These are phyloP conservation scores for Amaranthus palmeri DNA, from an alignment of 148 eudicot species.

Conservation along the genomic window DNA sequence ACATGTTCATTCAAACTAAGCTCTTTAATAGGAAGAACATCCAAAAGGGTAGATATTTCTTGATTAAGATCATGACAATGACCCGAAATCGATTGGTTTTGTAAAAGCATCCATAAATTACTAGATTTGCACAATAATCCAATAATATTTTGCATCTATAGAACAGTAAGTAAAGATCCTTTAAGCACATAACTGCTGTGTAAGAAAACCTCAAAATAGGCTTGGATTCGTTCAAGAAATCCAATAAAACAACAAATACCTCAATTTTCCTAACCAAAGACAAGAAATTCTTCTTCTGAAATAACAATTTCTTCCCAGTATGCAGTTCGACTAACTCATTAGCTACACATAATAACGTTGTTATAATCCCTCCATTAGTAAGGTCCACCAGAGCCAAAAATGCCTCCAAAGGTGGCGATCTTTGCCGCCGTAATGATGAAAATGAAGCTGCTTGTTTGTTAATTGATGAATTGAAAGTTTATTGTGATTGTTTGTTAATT, in stretches of 20 bases:
- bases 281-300: conserved; percentile 52
- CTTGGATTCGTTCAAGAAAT: conserved; percentile 40
- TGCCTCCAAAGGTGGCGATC: conserved; percentile 77
- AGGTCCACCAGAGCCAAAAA: conserved; percentile 85
- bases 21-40: conserved; percentile 65
- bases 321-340: conserved; percentile 45
- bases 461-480: too few relatives aligned
- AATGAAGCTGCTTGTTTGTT: conserved; percentile 83
- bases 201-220: conserved; percentile 23
- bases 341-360: conserved; percentile 41
- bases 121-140: conserved; percentile 60
- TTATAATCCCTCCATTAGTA: conserved; percentile 44
- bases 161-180: conserved; percentile 70
- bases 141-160: conserved; percentile 70
- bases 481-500: too few relatives aligned
- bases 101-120: conserved; percentile 74
- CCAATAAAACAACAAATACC: conserved; percentile 51
- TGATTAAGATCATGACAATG: conserved; percentile 82
- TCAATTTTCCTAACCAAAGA: conserved; percentile 61
- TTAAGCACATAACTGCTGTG: conserved; percentile 59
- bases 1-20: conserved; percentile 51
- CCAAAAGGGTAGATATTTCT: conserved; percentile 70
- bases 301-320: conserved; percentile 35
- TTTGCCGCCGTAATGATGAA: conserved; percentile 59
- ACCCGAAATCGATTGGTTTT: conserved; percentile 67